Evolutionary conservation across 345 rosid species (phyloP), one percentile per base, ranked within the genome.

Genomic region (Tarenaya hassleriana): DNA sequence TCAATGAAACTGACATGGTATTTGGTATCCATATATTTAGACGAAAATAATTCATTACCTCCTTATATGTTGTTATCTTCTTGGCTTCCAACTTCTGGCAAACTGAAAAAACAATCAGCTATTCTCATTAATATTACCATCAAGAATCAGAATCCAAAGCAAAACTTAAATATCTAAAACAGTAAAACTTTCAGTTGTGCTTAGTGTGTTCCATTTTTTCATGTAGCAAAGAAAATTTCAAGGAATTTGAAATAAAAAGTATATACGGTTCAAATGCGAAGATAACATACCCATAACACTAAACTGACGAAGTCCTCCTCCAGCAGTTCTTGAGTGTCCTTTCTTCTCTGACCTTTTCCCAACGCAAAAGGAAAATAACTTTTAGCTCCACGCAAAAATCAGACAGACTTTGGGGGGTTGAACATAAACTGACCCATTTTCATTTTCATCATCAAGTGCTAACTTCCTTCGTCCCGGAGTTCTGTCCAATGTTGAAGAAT

Each of bases 61-160:
- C 79, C 32, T 64, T 63, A 43, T 71, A 75, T 15, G 76, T 68
- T 46, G 76, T 64, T 10, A 61, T 71, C 52, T 70, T 73, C 74
- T 71, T 71, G 11, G 74, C 71, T 73, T 71, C 76, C 69, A 75
- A 39, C 61, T 57, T 75, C 62, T 71, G 74, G 55, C 76, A 71
- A 64, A 75, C 79, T 64, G 64, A 47, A 29, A 47, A 48, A 60
- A 47, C 52, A n/a, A n/a, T n/a, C n/a, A n/a, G n/a, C n/a, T n/a
- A n/a, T n/a, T n/a, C n/a, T n/a, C n/a, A n/a, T n/a, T n/a, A n/a
- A n/a, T n/a, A n/a, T n/a, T n/a, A n/a, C n/a, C n/a, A 43, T 59
- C 18, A 35, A 4, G 44, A 13, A 38, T 4, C 20, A 13, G 35
- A 52, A 29, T 16, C 34, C 33, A 15, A 16, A 4, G 10, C 29